Percentiles rank a stretch among this genome's conserved stretches.
Conservation (phyloP, 805 yeast genomes). For the Saturnispora dispora region DNA sequence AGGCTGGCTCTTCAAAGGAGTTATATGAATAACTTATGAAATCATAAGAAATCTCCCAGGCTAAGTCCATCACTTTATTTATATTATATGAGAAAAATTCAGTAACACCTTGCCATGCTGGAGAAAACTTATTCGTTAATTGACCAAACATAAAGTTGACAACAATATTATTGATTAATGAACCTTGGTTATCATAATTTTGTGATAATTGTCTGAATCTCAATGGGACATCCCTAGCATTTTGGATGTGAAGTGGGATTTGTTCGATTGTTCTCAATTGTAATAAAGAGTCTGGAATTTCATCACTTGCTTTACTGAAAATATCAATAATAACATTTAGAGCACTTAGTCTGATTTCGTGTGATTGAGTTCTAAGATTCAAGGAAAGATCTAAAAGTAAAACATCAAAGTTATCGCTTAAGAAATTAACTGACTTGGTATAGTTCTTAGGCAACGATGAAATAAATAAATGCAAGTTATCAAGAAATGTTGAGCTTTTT, state of each 20-base stretch:
- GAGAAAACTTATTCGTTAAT: slow-evolving; percentile 67
- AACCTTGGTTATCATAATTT: slow-evolving; percentile 27
- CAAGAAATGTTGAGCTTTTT: slow-evolving; percentile 31
- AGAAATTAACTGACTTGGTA: slow-evolving; percentile 6
- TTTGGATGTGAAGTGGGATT: slow-evolving; percentile 57
- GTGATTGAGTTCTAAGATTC: slow-evolving; percentile 42
- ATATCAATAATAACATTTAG: slow-evolving; percentile 35
- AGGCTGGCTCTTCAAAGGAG: slow-evolving; percentile 12
- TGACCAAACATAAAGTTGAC: slow-evolving; percentile 57
- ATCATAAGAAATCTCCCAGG: slow-evolving; percentile 48
- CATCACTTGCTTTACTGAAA: slow-evolving; percentile 22
- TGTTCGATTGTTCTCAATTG: slow-evolving; percentile 57
- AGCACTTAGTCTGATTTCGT: slow-evolving; percentile 40
- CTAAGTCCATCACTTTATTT: slow-evolving; percentile 30
- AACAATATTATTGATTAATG: slow-evolving; percentile 26
- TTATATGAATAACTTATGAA: slow-evolving; percentile 25
- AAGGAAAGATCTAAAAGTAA: slow-evolving; percentile 21
- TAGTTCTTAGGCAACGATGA: background rate
- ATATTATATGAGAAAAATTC: slow-evolving; percentile 47
- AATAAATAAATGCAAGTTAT: slow-evolving; percentile 27
- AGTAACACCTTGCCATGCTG: slow-evolving; percentile 71
- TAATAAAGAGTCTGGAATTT: slow-evolving; percentile 18
- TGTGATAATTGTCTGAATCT: slow-evolving; percentile 54
- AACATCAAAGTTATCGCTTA: slow-evolving; percentile 6
- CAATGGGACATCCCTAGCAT: slow-evolving; percentile 65